Base-by-base conservation (phyloP, 169 alveolate species). In the Eimeria maxima region DNA sequence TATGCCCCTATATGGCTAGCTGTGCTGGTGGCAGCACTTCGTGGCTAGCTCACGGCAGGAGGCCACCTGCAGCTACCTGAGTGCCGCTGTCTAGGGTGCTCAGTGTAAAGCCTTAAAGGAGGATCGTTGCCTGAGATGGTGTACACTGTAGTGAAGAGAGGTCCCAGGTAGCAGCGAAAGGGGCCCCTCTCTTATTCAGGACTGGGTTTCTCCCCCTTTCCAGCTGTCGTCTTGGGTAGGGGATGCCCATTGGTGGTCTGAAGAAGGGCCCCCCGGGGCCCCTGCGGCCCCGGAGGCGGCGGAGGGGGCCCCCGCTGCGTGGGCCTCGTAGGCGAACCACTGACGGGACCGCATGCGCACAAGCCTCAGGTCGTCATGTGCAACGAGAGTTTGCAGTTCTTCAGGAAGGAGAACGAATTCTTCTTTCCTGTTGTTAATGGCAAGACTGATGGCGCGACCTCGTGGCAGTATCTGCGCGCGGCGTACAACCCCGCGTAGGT, bases 271-370 rank as follows among this genome's bases (percentile, higher is more conserved):
- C 44, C 47, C 47, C 83, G 47, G 8, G 7, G 83, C 83, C 83
- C 83, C 83, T 60, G 69, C 8, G 20, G 69, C 27, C n/a, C 69
- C 38, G 38, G 38, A 33, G 38, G 27, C 69, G 47, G 74, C 33
- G 44, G 47, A 24, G 50, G 74, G 38, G 91, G 42, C 91, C 81
- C 81, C 81, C 42, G 81, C 24, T 1, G 81, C 81, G 24, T 83
- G 69, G 24, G 69, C 73, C 91, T 83, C 91, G 29, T 83, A 83
- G 20, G 91, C 65, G 45, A 90, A 69, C 95, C 95, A 90, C 80
- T 90, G 95, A 27, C 95, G 50, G 50, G 95, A 55, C 38, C 95
- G 73, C 95, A 81, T 90, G 47, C 95, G 53, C 22, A 90, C 95
- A 33, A 90, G 90, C 11, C 95, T 44, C 14, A 90, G 95, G 27